Percentiles rank a stretch among this genome's conserved stretches.
phyloP scores from a whole-genome alignment of 2,329 filamentous ascomycete genomes.

The Neofusicoccum ribis region DNA sequence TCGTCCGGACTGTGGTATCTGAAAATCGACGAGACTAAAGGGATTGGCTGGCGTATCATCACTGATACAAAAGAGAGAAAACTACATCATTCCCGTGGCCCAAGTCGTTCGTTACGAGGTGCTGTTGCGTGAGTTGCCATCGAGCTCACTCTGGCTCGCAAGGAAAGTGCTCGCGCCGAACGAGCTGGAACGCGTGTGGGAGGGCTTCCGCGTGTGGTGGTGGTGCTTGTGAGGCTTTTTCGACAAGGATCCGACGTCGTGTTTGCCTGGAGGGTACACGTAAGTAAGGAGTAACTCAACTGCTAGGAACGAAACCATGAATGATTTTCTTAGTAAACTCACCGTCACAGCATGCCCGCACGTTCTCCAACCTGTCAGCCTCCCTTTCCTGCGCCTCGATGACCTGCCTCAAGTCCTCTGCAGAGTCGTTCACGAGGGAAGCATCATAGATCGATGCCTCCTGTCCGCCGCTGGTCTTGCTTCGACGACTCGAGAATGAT shows the following conservation, averaged over 20 bases:
- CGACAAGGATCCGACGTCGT: constrained; percentile 51
- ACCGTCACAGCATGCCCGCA: constrained; percentile 94
- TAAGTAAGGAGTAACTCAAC: constrained; percentile 11
- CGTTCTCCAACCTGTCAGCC: constrained; percentile 83
- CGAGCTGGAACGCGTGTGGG: constrained; percentile 16
- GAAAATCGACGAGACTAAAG: constrained; percentile 17
- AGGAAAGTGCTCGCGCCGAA: constrained; percentile 12
- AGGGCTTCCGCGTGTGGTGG: constrained; percentile 17
- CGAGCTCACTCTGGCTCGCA: constrained; percentile 6
- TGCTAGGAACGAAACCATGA: not conserved
- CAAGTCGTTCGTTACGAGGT: constrained; percentile 7
- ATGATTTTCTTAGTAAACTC: constrained; percentile 50
- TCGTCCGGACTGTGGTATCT: constrained; percentile 19
- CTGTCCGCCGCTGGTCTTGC: constrained; percentile 37
- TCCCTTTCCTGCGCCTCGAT: constrained; percentile 77
- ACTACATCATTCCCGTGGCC: constrained; percentile 8
- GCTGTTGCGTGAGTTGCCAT: constrained; percentile 5
- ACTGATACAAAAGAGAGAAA: constrained; percentile 14
- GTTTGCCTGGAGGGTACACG: constrained; percentile 42
- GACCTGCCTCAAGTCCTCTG: constrained; percentile 77
- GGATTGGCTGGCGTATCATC: constrained; percentile 14
- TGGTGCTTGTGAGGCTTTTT: constrained; percentile 32
- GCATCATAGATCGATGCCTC: constrained; percentile 49
- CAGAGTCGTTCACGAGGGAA: constrained; percentile 65
- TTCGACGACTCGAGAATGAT: constrained; percentile 52